Base-by-base conservation (phyloP, 345 rosid species). In the Xanthoceras sorbifolium region DNA sequence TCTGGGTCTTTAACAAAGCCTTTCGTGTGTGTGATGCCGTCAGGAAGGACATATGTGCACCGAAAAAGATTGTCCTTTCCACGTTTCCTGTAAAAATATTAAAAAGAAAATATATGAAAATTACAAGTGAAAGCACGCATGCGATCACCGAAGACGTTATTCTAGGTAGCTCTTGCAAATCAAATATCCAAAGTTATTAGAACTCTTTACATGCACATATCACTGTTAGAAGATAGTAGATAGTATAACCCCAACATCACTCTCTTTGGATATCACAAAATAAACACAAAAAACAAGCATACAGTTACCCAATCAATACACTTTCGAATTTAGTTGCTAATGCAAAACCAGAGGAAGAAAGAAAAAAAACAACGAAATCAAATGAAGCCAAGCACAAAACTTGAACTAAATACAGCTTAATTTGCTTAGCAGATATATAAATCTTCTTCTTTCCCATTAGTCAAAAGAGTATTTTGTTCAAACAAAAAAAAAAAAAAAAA, bases 21-120 rank as follows among this genome's bases (percentile, higher is more conserved):
- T 84, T 88, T 90, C 1, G 91, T 90, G 76, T 90, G 91, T 17
- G 88, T 85, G 60, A 93, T 78, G 44, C 97, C 98, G 74, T 93
- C 97, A 73, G 98, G 98, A 77, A 95, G 92, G 67, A 92, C 97
- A 76, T 95, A 95, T 0, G 94, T 90, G 77, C 91, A 86, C 74
- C 91, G 85, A 14, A 93, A 76, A 2, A 85, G 77, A 85, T 90
- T 95, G 66, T 77, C 82, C 50, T 64, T 78, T n/a, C 92, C 97
- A 20, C 87, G 82, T 65, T 86, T 87, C 89, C 91, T 91, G 70
- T 40, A 74, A 63, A 66, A 29, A 15, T 17, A 25, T 59, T 34
- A 1, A 17, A 0, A 29, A 4, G 18, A 15, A 28, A 15, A 31
- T 15, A 71, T 36, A 55, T 38, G 6, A 70, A 70, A 20, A 31